Evolutionary conservation across 2,329 filamentous ascomycete genomes (phyloP).

Genomic region (Arthrinium phaeospermum): DNA sequence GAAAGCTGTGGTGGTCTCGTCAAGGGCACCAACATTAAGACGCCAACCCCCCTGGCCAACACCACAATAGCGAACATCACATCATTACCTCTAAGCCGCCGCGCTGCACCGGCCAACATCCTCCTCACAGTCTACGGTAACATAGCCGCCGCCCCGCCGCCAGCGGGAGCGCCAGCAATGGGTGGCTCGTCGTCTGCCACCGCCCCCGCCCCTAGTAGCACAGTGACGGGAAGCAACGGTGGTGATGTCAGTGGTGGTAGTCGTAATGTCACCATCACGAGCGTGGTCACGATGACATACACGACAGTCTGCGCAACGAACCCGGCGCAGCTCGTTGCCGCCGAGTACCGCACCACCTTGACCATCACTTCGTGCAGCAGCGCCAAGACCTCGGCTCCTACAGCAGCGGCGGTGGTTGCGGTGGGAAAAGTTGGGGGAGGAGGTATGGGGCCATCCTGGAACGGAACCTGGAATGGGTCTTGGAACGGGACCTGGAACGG

Average conservation of each 20-base stretch:
- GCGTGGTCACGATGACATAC: constrained; percentile 40
- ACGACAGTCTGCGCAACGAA: constrained; percentile 43
- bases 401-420: neutral
- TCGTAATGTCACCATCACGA: constrained; percentile 28
- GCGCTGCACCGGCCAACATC: constrained; percentile 34
- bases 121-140: constrained; percentile 53
- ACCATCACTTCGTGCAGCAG: constrained; percentile 31
- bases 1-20: constrained; percentile 50
- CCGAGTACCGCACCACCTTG: constrained; percentile 41
- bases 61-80: constrained; percentile 5
- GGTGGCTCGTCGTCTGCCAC: constrained; percentile 27
- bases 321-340: constrained; percentile 37
- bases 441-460: neutral
- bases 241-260: neutral
- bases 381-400: neutral
- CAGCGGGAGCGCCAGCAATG: constrained; percentile 41
- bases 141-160: constrained; percentile 36
- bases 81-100: constrained; percentile 26
- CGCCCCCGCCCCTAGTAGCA: constrained; percentile 32
- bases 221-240: neutral
- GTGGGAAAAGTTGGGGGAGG: neutral
- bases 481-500: neutral
- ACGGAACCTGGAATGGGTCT: neutral
- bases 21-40: neutral
- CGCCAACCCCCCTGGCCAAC: constrained; percentile 23